phyloP scores from a whole-genome alignment of 331 rosid genomes.

The Telfairia occidentalis region DNA sequence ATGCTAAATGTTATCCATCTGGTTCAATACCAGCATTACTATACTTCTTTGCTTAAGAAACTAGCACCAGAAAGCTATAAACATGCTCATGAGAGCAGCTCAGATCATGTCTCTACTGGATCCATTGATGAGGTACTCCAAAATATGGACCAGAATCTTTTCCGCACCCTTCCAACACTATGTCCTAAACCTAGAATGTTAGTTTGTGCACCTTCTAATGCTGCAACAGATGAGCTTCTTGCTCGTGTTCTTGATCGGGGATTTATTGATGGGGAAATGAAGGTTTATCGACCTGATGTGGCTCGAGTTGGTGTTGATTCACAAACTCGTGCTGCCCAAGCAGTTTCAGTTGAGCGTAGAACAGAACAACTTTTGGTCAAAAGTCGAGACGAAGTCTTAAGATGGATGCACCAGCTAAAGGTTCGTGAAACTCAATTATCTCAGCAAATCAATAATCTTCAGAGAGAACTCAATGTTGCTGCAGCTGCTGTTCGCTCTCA shows the following conservation, averaged over 20 bases:
- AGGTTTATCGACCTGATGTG: slow-evolving; percentile 95
- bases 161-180: slow-evolving; percentile 82
- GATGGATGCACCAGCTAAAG: slow-evolving; percentile 92
- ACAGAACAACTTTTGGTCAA: slow-evolving; percentile 88
- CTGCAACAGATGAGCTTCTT: slow-evolving; percentile 99
- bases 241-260: slow-evolving; percentile 97
- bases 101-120: slow-evolving; percentile 55
- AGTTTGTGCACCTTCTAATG: slow-evolving; percentile 98
- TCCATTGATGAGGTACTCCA: slow-evolving; percentile 97
- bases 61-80: slow-evolving; percentile 98
- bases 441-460: slow-evolving; percentile 66
- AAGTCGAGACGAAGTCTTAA: slow-evolving; percentile 70
- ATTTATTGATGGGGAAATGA: slow-evolving; percentile 99
- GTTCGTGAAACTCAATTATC: slow-evolving; percentile 67
- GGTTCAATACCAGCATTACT: slow-evolving; percentile 97
- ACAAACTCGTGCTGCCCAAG: slow-evolving; percentile 99
- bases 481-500: slow-evolving; percentile 87
- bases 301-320: slow-evolving; percentile 99
- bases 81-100: slow-evolving; percentile 66
- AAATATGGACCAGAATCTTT: slow-evolving; percentile 93
- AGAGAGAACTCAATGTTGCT: slow-evolving; percentile 78
- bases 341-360: slow-evolving; percentile 99
- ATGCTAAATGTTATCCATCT: slow-evolving; percentile 98
- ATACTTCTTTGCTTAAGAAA: slow-evolving; percentile 89
- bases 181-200: slow-evolving; percentile 99